phyloP scores from a whole-genome alignment of 2,329 filamentous ascomycete genomes.

The Xylariales sp. region DNA sequence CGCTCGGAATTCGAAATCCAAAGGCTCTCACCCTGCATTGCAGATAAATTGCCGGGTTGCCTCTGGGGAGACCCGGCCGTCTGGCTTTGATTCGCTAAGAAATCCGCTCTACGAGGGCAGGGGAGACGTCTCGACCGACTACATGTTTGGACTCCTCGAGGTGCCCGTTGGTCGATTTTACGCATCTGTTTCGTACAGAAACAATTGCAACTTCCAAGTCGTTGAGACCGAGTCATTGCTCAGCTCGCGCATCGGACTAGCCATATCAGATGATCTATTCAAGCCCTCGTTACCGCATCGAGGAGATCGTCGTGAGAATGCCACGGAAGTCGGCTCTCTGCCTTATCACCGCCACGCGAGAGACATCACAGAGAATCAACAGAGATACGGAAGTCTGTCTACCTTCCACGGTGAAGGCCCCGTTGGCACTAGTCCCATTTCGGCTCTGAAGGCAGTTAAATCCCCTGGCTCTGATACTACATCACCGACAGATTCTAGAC shows the following conservation, averaged over 20 bases:
- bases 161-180: conserved; percentile 81
- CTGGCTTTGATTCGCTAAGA: conserved; percentile 63
- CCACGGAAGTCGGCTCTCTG: conserved; percentile 66
- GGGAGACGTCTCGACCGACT: conserved; percentile 64
- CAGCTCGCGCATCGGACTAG: conserved; percentile 83
- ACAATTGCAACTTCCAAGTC: conserved; percentile 83
- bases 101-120: conserved; percentile 63
- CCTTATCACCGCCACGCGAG: conserved; percentile 54
- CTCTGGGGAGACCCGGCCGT: conserved; percentile 51
- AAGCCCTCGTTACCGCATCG: conserved; percentile 65
- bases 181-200: conserved; percentile 78
- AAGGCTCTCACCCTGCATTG: conserved; percentile 62
- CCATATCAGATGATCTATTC: conserved; percentile 82
- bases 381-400: conserved; percentile 84
- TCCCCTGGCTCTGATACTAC: conserved; percentile 57
- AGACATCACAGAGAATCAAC: conserved; percentile 57
- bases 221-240: conserved; percentile 87
- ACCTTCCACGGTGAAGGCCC: conserved; percentile 81
- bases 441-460: conserved; percentile 69
- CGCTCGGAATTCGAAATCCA: conserved; percentile 65
- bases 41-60: conserved; percentile 77
- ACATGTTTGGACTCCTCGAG: conserved; percentile 77
- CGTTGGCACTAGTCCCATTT: conserved; percentile 79
- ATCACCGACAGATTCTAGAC: conserved; percentile 51
- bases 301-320: conserved; percentile 32